Conservation (phyloP, 768 basidiomycete species). For the Astraeus odoratus region DNA sequence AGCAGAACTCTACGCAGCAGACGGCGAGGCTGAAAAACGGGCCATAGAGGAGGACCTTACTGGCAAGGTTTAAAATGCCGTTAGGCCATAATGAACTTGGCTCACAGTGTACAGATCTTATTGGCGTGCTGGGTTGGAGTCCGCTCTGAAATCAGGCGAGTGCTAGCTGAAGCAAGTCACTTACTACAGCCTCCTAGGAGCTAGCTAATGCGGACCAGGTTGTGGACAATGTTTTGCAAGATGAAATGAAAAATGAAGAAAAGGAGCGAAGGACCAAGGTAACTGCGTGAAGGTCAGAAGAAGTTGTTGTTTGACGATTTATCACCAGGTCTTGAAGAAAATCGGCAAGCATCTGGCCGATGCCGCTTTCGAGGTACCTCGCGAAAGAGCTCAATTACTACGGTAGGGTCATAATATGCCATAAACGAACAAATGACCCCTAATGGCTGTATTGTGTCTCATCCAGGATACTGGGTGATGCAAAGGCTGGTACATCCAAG, state of each 20-base stretch:
- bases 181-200: background rate
- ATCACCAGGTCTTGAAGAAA: too few relatives aligned
- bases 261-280: background rate
- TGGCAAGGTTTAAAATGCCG: too few relatives aligned
- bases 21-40: too few relatives aligned
- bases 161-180: background rate
- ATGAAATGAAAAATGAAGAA: background rate
- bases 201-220: background rate
- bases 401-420: too few relatives aligned
- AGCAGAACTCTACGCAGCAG: too few relatives aligned
- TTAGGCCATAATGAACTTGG: too few relatives aligned
- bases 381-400: background rate
- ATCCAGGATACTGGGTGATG: background rate
- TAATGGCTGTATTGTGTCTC: background rate
- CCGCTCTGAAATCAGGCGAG: background rate
- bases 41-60: too few relatives aligned
- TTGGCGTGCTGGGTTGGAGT: background rate
- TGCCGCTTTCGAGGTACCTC: too few relatives aligned
- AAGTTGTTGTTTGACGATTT: too few relatives aligned
- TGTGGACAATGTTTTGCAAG: background rate
- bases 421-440: too few relatives aligned
- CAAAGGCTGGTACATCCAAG: background rate
- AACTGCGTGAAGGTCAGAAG: background rate
- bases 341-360: too few relatives aligned
- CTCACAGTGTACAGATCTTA: too few relatives aligned